Percentiles rank a stretch among this genome's conserved stretches.
Evolutionary conservation across 176 grass and related monocot genomes (phyloP).

Genomic region (bread wheat (Triticum aestivum)): IWGSC_CS_RefSeq_v2.1 NC_057807.1:187004040-187004539

Average conservation of each 20-base stretch:
- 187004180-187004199: too few species aligned
- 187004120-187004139: slow-evolving; percentile 85
- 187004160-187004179: too few species aligned
- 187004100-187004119: slow-evolving; percentile 79
- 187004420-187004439: slow-evolving; percentile 81
- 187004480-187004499: slow-evolving; percentile 63
- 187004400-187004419: slow-evolving; percentile 61
- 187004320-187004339: slow-evolving; percentile 14
- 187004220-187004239: slow-evolving; percentile 71
- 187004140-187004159: background rate
- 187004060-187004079: slow-evolving; percentile 78
- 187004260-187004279: slow-evolving; percentile 55
- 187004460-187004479: slow-evolving; percentile 87
- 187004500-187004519: slow-evolving; percentile 69
- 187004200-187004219: slow-evolving; percentile 15
- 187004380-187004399: slow-evolving; percentile 85
- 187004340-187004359: slow-evolving; percentile 44
- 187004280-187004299: slow-evolving; percentile 20
- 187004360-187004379: slow-evolving; percentile 42
- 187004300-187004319: slow-evolving; percentile 17
- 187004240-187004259: slow-evolving; percentile 72
- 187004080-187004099: slow-evolving; percentile 55
- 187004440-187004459: slow-evolving; percentile 79
- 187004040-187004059: slow-evolving; percentile 55
- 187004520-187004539: background rate